phyloP scores from a whole-genome alignment of 495 filamentous ascomycete genomes.

The Apodospora peruviana region DNA sequence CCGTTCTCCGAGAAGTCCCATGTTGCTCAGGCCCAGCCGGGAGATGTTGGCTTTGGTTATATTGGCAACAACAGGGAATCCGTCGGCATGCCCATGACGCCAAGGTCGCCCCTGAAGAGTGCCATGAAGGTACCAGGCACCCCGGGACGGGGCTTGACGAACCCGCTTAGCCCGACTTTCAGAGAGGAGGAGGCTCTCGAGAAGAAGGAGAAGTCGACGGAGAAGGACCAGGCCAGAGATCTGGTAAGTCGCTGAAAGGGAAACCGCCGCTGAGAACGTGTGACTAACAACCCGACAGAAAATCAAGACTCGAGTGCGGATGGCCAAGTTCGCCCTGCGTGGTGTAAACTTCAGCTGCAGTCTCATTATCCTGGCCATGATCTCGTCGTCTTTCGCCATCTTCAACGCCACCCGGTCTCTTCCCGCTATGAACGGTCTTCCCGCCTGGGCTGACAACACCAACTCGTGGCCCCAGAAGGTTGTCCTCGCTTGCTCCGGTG shows the following conservation, averaged over 20 bases:
- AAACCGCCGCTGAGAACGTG: neutral
- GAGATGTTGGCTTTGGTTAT: constrained; percentile 90
- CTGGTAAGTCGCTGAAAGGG: constrained; percentile 54
- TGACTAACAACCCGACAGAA: constrained; percentile 54
- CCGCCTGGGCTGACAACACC: constrained; percentile 75
- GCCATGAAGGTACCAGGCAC: constrained; percentile 81
- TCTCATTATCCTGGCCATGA: constrained; percentile 85
- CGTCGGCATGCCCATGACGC: constrained; percentile 52
- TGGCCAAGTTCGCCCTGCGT: constrained; percentile 91
- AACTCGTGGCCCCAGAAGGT: constrained; percentile 86
- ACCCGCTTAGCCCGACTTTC: constrained; percentile 83
- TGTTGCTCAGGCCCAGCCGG: constrained; percentile 61
- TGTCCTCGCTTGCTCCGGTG: constrained; percentile 66
- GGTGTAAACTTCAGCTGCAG: constrained; percentile 94
- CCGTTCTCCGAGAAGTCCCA: constrained; percentile 63
- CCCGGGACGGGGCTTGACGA: constrained; percentile 55
- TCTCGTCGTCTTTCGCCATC: constrained; percentile 77
- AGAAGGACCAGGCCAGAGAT: constrained; percentile 77
- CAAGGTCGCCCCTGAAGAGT: constrained; percentile 74
- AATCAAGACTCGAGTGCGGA: constrained; percentile 85
- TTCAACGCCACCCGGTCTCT: constrained; percentile 78
- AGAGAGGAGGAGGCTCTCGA: constrained; percentile 77
- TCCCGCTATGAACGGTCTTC: constrained; percentile 68
- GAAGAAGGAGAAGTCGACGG: constrained; percentile 68
- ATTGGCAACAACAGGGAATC: constrained; percentile 53